phyloP scores from a whole-genome alignment of 2,329 filamentous ascomycete species.

The Ophiostoma quercus region DNA sequence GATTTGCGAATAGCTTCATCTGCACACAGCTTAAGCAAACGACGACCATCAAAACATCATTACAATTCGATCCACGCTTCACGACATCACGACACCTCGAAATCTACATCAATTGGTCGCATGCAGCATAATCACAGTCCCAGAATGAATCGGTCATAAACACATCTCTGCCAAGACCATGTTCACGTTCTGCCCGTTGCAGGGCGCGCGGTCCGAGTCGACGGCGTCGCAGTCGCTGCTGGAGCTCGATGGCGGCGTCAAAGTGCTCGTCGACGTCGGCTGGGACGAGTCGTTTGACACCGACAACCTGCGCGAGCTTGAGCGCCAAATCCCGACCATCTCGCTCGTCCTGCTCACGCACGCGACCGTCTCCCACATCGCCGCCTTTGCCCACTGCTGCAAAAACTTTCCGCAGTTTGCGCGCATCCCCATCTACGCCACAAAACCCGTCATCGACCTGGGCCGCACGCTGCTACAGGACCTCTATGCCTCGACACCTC shows the following conservation, averaged over 20 bases:
- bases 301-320: conserved; percentile 75
- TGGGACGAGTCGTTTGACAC: conserved; percentile 92
- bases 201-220: conserved; percentile 84
- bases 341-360: conserved; percentile 94
- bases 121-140: not conserved
- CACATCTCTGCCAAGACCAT: conserved; percentile 44
- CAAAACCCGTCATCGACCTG: conserved; percentile 84
- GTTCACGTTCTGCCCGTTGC: conserved; percentile 92
- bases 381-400: conserved; percentile 93
- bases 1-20: conserved; percentile 22
- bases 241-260: conserved; percentile 93
- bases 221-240: conserved; percentile 89
- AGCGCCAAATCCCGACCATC: conserved; percentile 86
- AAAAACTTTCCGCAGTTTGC: conserved; percentile 90
- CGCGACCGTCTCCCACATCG: conserved; percentile 83
- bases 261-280: conserved; percentile 87
- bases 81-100: not conserved
- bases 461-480: conserved; percentile 88
- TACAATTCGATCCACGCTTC: not conserved
- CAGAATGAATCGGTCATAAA: not conserved
- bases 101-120: not conserved
- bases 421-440: conserved; percentile 90
- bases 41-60: not conserved
- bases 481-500: conserved; percentile 80
- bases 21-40: not conserved